Evolutionary conservation across 352 stramenopile species (phyloP).

Genomic region (Aphanomyces euteiches): DNA sequence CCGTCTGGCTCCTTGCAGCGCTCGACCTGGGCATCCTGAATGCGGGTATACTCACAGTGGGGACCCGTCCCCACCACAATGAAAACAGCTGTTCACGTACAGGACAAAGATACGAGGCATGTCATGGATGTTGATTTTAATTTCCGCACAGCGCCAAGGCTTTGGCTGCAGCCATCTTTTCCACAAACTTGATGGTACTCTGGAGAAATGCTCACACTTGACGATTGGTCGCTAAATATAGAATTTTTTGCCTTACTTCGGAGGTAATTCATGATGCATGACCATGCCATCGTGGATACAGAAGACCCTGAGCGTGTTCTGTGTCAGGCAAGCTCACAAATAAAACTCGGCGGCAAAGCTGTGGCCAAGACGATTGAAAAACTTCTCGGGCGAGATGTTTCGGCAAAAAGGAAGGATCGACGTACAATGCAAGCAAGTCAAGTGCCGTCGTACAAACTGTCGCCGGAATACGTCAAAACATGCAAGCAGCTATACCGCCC

Average conservation of each 20-base stretch:
- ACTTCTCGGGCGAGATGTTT: background rate
- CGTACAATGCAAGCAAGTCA: background rate
- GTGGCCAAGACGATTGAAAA: constrained; percentile 18
- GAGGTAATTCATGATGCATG: background rate
- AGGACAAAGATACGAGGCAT: too few species aligned
- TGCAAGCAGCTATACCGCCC: background rate
- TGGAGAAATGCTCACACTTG: too few species aligned
- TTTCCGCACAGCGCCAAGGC: too few species aligned
- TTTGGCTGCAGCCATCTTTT: too few species aligned
- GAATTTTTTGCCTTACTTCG: background rate
- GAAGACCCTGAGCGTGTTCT: constrained; percentile 11
- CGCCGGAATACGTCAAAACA: background rate
- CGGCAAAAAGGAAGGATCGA: background rate
- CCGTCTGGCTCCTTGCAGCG: too few species aligned
- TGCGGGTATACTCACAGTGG: too few species aligned
- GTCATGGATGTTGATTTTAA: too few species aligned
- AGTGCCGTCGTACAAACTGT: background rate
- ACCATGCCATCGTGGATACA: constrained; percentile 4
- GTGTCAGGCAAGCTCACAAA: background rate
- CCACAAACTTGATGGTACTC: too few species aligned
- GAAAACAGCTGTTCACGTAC: too few species aligned
- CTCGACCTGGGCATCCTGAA: too few species aligned
- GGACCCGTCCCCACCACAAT: too few species aligned
- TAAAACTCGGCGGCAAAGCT: constrained; percentile 10
- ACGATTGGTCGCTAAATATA: constrained; percentile 4